These are phyloP conservation scores for Erodium trifolium DNA, from an alignment of 441 rosid genomes.

Conservation along the genomic window DNA sequence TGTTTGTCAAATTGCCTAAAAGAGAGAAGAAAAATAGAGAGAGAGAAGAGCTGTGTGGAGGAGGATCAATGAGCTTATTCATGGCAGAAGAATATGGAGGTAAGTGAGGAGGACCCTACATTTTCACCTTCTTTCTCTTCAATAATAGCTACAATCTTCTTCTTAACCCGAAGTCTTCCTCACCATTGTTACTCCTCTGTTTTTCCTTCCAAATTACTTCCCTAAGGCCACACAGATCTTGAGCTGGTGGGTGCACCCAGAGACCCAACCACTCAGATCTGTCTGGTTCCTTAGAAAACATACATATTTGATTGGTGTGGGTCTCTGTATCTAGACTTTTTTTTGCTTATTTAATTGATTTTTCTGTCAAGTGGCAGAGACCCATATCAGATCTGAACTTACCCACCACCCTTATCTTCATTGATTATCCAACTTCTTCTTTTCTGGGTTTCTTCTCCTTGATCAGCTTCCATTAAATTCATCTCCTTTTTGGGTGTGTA, in stretches of 20 bases:
- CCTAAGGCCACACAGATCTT: constrained; percentile 2
- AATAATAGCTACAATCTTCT: background rate
- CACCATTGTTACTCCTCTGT: constrained; percentile 5
- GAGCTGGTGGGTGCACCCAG: constrained; percentile 3
- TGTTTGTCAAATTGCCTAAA: background rate
- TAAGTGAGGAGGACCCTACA: background rate
- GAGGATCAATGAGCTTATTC: background rate
- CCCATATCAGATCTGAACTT: constrained; percentile 2
- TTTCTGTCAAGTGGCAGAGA: background rate
- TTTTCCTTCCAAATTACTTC: background rate
- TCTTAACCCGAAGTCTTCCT: background rate
- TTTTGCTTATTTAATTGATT: background rate
- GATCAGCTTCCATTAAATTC: background rate
- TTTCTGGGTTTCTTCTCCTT: constrained; percentile 1
- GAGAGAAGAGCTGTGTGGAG: background rate
- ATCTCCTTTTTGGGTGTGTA: background rate
- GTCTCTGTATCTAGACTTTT: constrained; percentile 3
- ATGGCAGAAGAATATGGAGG: background rate
- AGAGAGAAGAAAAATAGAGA: background rate
- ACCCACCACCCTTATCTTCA: background rate
- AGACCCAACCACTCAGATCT: background rate
- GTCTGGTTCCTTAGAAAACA: background rate
- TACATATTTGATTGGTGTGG: background rate
- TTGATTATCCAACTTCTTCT: background rate
- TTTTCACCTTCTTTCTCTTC: background rate